Base-by-base conservation (phyloP, 2,329 filamentous ascomycete genomes). In the Paraconiothyrium sp. region DNA sequence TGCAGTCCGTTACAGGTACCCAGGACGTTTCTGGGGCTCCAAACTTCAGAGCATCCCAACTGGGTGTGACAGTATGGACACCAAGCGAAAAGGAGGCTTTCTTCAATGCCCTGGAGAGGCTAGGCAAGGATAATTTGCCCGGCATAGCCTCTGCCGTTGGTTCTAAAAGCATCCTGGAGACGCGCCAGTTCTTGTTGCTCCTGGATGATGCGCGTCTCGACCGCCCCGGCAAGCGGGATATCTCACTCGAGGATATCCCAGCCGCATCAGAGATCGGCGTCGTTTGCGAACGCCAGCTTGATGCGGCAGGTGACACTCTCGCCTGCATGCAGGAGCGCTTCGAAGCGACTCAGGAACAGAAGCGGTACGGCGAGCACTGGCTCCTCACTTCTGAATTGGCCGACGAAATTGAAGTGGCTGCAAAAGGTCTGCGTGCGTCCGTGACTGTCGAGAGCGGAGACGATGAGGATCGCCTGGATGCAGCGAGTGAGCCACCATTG, bases 151-250 rank as follows among this genome's bases (percentile, higher is more conserved):
- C 78, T 9, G 83, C 85, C 0, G 82, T 97, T 16, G 82, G 83
- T 0, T 90, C 88, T 37, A 98, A 98, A 78, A 90, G 88, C 60
- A 85, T 88, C 65, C 74, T 90, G 9, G 93, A 97, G 78, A 88
- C 95, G 37, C 84, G 85, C 32, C 86, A 90, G 54, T 93, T 93
- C 73, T 75, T 96, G 4, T 71, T 82, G 7, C 75, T 91, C 0
- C 83, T 97, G 5, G 82, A 88, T 10, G 80, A 84, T 22, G 83
- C 76, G 2, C 63, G 82, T 1, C 67, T 80, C 6, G 76, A 83
- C 39, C 73, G 78, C 44, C 68, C 70, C 20, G 68, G 41, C 7
- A 54, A 43, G 14, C 51, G 52, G 14, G 44, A 73, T 70, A 20
- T 78, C 66, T 80, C 72, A 74, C 84, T 57, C 80, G 82, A 11